Evolutionary conservation across 495 filamentous ascomycete species (phyloP).

Genomic region (Xylaria longipes): DNA sequence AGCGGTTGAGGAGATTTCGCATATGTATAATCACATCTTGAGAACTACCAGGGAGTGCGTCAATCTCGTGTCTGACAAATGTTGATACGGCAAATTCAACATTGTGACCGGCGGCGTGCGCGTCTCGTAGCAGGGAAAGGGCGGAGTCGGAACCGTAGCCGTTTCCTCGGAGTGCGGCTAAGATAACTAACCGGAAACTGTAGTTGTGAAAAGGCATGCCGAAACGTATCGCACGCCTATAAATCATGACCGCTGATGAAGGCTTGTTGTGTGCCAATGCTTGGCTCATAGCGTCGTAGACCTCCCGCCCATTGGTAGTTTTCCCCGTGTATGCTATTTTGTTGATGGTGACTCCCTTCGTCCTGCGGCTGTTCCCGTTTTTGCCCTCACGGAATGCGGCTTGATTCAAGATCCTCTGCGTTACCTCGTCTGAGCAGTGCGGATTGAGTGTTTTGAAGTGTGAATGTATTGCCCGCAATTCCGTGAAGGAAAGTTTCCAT

Average conservation of each 20-base stretch:
- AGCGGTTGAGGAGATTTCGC: constrained; percentile 34
- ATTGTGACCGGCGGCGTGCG: constrained; percentile 43
- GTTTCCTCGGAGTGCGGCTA: constrained; percentile 43
- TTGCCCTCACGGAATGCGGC: constrained; percentile 33
- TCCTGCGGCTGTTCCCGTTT: not conserved
- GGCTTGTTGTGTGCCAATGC: constrained; percentile 34
- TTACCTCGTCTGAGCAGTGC: constrained; percentile 37
- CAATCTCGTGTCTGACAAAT: constrained; percentile 42
- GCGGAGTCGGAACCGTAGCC: constrained; percentile 29
- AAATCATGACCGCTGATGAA: constrained; percentile 39
- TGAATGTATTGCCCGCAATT: constrained; percentile 46
- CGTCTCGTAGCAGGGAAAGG: constrained; percentile 41
- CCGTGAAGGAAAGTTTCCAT: constrained; percentile 47
- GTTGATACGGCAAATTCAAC: constrained; percentile 36
- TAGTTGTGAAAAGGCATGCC: constrained; percentile 41
- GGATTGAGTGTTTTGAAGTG: constrained; percentile 41
- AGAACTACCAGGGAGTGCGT: constrained; percentile 20
- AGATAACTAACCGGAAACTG: constrained; percentile 48
- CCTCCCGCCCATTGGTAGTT: constrained; percentile 35
- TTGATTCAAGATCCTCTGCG: constrained; percentile 47
- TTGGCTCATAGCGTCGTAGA: constrained; percentile 47
- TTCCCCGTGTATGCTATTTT: constrained; percentile 32
- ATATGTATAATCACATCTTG: constrained; percentile 31
- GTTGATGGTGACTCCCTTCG: constrained; percentile 29
- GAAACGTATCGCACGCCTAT: constrained; percentile 40